A percentile compares a stretch with the other conserved stretches of the same genome.
Evolutionary conservation across 495 filamentous ascomycete species (phyloP).

Genomic region (Penicillium riverlandense): DNA sequence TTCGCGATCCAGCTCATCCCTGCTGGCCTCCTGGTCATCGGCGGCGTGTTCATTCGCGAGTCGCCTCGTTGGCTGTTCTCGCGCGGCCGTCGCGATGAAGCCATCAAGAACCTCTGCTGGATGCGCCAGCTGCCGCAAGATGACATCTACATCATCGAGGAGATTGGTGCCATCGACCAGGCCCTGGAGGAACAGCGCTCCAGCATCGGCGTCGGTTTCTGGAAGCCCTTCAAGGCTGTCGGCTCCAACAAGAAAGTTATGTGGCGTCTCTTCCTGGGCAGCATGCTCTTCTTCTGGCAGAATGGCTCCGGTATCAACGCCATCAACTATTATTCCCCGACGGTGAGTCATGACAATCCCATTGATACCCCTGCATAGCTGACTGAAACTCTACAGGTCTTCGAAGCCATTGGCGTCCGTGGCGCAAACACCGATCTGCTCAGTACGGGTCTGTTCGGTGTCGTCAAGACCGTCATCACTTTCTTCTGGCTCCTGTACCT

Average conservation of each 20-base stretch:
- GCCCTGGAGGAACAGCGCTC: slow-evolving; percentile 53
- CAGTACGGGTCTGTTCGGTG: slow-evolving; percentile 49
- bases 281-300: slow-evolving; percentile 62
- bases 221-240: slow-evolving; percentile 58
- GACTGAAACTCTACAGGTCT: slow-evolving; percentile 22
- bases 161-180: slow-evolving; percentile 56
- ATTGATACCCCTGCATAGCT: no score
- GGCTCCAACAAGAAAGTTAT: slow-evolving; percentile 46
- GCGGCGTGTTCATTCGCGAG: slow-evolving; percentile 43
- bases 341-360: slow-evolving; percentile 18
- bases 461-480: slow-evolving; percentile 52
- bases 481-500: slow-evolving; percentile 60
- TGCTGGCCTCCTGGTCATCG: slow-evolving; percentile 39
- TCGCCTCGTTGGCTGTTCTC: slow-evolving; percentile 55
- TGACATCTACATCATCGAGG: slow-evolving; percentile 62
- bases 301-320: slow-evolving; percentile 64
- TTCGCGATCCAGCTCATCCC: slow-evolving; percentile 52
- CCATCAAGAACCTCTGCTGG: slow-evolving; percentile 54
- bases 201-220: slow-evolving; percentile 58
- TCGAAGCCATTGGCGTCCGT: slow-evolving; percentile 49
- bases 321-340: slow-evolving; percentile 61
- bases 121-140: slow-evolving; percentile 53
- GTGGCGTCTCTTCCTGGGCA: slow-evolving; percentile 63
- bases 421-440: slow-evolving; percentile 42
- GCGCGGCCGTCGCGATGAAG: slow-evolving; percentile 43